Evolutionary conservation across 108 stramenopile genomes (phyloP).

Genomic region (Cyclotella atomus): DNA sequence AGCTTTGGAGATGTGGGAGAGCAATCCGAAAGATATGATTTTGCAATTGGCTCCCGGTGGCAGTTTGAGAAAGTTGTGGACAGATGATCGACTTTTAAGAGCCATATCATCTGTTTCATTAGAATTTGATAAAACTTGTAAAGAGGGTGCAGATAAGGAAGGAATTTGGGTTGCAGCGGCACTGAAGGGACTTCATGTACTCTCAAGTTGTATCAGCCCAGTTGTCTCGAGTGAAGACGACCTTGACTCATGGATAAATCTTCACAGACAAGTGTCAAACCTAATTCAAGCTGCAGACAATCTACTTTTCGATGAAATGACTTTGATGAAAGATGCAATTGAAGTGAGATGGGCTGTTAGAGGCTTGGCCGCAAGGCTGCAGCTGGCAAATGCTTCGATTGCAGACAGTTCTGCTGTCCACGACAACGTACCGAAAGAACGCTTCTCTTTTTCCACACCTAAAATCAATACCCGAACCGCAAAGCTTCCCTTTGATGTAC

Average conservation of each 20-base stretch:
- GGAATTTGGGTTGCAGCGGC: constrained; percentile 50
- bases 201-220: constrained; percentile 39
- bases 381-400: constrained; percentile 21
- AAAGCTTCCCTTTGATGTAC: constrained; percentile 72
- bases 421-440: neutral
- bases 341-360: constrained; percentile 63
- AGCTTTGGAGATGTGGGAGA: constrained; percentile 31
- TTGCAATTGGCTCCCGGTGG: neutral
- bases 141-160: constrained; percentile 58
- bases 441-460: constrained; percentile 25
- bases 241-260: constrained; percentile 26
- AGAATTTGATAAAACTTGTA: neutral
- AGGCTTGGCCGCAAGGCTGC: constrained; percentile 50
- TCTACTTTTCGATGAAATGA: constrained; percentile 24
- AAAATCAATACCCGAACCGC: constrained; percentile 49
- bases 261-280: constrained; percentile 33
- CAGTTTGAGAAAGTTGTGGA: constrained; percentile 6
- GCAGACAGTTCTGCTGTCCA: neutral
- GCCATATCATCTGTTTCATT: constrained; percentile 54
- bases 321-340: constrained; percentile 54
- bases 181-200: constrained; percentile 51
- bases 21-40: constrained; percentile 6
- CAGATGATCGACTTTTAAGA: constrained; percentile 38
- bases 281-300: constrained; percentile 48
- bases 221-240: constrained; percentile 9